A percentile compares a stretch with the other conserved stretches of the same genome.
phyloP scores from a whole-genome alignment of 768 basidiomycete genomes.

The Vararia minispora region DNA sequence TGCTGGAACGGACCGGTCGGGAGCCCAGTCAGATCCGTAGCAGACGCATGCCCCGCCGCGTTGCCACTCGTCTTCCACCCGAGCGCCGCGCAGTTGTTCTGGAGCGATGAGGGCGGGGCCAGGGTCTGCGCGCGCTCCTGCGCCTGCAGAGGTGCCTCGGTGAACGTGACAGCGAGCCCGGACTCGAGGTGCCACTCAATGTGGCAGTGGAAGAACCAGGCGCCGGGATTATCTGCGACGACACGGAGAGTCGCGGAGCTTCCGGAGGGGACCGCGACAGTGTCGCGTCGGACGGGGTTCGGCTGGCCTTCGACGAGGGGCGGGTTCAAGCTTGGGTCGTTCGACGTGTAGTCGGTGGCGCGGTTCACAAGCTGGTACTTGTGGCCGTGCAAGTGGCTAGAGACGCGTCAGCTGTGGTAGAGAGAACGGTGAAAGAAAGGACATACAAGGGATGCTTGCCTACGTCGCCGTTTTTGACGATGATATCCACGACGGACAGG shows the following conservation, averaged over 20 bases:
- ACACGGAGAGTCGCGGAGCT: slow-evolving; percentile 65
- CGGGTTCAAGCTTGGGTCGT: slow-evolving; percentile 72
- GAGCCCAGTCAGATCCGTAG: slow-evolving; percentile 59
- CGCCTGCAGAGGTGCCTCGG: slow-evolving; percentile 67
- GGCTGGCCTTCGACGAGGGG: slow-evolving; percentile 63
- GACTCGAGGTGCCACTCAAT: slow-evolving; percentile 80
- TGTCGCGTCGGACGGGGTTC: slow-evolving; percentile 93
- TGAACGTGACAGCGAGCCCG: slow-evolving; percentile 77
- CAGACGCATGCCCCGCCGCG: slow-evolving; percentile 68
- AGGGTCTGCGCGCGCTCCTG: slow-evolving; percentile 40
- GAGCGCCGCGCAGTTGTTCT: slow-evolving; percentile 63
- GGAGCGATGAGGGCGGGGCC: slow-evolving; percentile 38
- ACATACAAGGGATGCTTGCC: slow-evolving; percentile 79
- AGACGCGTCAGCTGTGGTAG: background rate
- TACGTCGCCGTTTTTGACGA: slow-evolving; percentile 58
- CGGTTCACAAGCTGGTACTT: slow-evolving; percentile 74
- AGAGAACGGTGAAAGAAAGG: slow-evolving; percentile 4
- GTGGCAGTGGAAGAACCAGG: slow-evolving; percentile 80
- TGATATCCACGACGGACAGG: slow-evolving; percentile 66
- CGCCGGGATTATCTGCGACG: slow-evolving; percentile 87
- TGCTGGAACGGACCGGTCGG: slow-evolving; percentile 64
- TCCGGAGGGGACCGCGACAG: slow-evolving; percentile 61
- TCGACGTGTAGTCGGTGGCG: slow-evolving; percentile 55
- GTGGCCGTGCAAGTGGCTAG: slow-evolving; percentile 87
- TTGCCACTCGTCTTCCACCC: slow-evolving; percentile 63